Evolutionary conservation across 805 yeast species (phyloP), one percentile per base, ranked within the genome.

Genomic region (Helenozyma rhizophorensis): DNA sequence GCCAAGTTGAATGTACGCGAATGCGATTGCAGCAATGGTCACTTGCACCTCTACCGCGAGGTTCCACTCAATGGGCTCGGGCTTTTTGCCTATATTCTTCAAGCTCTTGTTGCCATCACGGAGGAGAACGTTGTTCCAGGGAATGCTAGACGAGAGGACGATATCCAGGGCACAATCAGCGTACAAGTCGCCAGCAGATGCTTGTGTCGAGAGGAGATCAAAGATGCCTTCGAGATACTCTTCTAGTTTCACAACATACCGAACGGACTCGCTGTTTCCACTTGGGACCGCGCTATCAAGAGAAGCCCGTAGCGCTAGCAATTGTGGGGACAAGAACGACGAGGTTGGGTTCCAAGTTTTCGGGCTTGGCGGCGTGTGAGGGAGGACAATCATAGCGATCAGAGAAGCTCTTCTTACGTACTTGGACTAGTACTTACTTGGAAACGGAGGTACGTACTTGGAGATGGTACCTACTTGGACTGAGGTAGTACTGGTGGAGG

Each of bases 321-420:
- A 29, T 6, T 41, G 39, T 5, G 41, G 34, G 5, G 42, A 33
- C 17, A 39, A 30, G 4, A 19, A 14, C 9, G 26, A 21, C 1
- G 34, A 26, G 3, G 37, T 11, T 3, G 40, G 13, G 10, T 28
- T 25, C 18, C 39, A 28, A 6, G 37, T 37, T 2, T 25, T 38
- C 3, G 64, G 61, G 6, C 45, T 31, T 6, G 60, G 62, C 1
- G 65, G 65, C 2, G 62, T 56, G 30, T 59, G 45, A 25, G 68
- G 67, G 30, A 62, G 50, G 7, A 58, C 50, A 25, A 61, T 44
- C 67, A 61, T 59, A n/a, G n/a, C n/a, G n/a, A n/a, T n/a, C n/a
- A n/a, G n/a, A n/a, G n/a, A n/a, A n/a, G n/a, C n/a, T n/a, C n/a
- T n/a, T n/a, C n/a, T n/a, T n/a, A n/a, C n/a, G n/a, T n/a, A n/a